A percentile compares a stretch with the other conserved stretches of the same genome.
Evolutionary conservation across 2,329 filamentous ascomycete genomes (phyloP).

Genomic region (Polychaeton citri): DNA sequence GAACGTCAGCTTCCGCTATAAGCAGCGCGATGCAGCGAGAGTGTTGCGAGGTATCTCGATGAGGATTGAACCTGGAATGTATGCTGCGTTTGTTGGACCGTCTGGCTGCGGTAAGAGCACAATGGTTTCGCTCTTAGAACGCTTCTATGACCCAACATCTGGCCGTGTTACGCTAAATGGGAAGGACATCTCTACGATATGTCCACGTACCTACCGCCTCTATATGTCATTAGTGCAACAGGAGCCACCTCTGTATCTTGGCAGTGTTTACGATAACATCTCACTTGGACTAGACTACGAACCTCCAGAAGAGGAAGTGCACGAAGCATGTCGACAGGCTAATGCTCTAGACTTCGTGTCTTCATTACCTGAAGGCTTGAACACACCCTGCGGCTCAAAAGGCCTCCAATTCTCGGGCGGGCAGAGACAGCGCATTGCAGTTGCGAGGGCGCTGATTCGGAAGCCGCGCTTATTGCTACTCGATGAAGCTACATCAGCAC

Average conservation of each 20-base stretch:
- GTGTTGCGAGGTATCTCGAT: conserved; percentile 16
- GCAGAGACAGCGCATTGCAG: conserved; percentile 43
- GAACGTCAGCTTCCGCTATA: conserved; percentile 18
- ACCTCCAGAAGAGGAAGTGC: conserved; percentile 27
- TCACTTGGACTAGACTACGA: conserved; percentile 29
- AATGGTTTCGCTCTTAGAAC: conserved; percentile 31
- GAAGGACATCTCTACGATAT: conserved; percentile 43
- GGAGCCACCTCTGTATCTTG: conserved; percentile 60
- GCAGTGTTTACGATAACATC: conserved; percentile 49
- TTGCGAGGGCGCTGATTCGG: conserved; percentile 41
- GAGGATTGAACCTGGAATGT: conserved; percentile 24
- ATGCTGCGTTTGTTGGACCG: conserved; percentile 34
- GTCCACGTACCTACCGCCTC: conserved; percentile 49
- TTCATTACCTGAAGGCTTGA: conserved; percentile 38
- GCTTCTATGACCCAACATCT: conserved; percentile 31
- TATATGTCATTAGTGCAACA: conserved; percentile 60
- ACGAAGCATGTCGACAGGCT: conserved; percentile 36
- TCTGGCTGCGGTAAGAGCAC: conserved; percentile 37
- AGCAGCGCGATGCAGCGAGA: conserved; percentile 11
- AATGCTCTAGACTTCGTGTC: conserved; percentile 41
- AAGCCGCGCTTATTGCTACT: conserved; percentile 41
- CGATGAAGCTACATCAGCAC: conserved; percentile 45
- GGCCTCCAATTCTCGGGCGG: conserved; percentile 39
- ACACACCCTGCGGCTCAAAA: conserved; percentile 36
- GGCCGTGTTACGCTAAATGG: conserved; percentile 38